Evolutionary conservation across 2,329 filamentous ascomycete species (phyloP).

Genomic region (Amylocarpus encephaloides): DNA sequence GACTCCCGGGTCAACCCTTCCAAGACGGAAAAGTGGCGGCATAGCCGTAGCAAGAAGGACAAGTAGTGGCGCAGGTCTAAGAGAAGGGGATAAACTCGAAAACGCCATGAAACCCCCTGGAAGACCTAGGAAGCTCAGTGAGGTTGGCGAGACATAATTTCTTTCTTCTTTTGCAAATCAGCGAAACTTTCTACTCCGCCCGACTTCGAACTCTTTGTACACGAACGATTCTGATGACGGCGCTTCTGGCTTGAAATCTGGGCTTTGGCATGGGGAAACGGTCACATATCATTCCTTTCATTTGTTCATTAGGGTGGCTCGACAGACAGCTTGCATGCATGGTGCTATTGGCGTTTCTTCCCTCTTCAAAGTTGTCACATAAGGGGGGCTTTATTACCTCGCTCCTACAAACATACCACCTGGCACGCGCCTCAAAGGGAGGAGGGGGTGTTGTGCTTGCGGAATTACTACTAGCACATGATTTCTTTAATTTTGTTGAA

Average conservation of each 20-base stretch:
- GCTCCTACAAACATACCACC: not conserved
- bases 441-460: too few species aligned
- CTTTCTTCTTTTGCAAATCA: not conserved
- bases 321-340: not conserved
- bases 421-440: too few species aligned
- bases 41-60: conserved; percentile 26
- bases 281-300: not conserved
- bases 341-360: not conserved
- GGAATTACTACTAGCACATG: too few species aligned
- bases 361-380: not conserved
- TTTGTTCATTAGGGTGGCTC: not conserved
- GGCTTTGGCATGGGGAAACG: not conserved
- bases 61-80: conserved; percentile 24
- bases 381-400: not conserved
- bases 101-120: conserved; percentile 25
- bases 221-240: not conserved
- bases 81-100: conserved; percentile 17
- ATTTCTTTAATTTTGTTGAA: too few species aligned
- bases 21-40: conserved; percentile 45
- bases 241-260: not conserved
- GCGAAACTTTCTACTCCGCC: not conserved
- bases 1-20: conserved; percentile 38
- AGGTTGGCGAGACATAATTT: conserved; percentile 49
- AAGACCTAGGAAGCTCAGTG: conserved; percentile 41
- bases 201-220: not conserved